These are phyloP conservation scores for Aspergillus alliaceus DNA, from an alignment of 2,329 filamentous ascomycete genomes.

Conservation along the genomic window DNA sequence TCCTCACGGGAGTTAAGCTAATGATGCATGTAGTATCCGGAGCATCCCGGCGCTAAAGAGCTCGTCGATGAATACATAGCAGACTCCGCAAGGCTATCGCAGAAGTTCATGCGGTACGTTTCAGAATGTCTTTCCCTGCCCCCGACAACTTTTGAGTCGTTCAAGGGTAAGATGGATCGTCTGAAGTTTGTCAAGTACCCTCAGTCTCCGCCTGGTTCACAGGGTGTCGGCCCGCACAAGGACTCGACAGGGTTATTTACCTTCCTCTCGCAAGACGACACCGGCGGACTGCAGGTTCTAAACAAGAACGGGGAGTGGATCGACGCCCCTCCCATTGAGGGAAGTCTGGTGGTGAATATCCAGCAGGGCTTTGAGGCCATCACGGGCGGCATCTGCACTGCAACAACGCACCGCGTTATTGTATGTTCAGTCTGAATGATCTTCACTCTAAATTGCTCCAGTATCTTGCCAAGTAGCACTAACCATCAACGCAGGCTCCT, in stretches of 20 bases:
- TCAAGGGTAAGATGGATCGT: constrained; percentile 50
- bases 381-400: constrained; percentile 55
- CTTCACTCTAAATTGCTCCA: too few species aligned
- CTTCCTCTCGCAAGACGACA: constrained; percentile 43
- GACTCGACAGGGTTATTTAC: constrained; percentile 52
- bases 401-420: constrained; percentile 38
- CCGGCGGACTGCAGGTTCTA: constrained; percentile 48
- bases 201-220: constrained; percentile 37
- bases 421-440: constrained; percentile 20
- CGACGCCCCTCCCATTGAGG: constrained; percentile 43
- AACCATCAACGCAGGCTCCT: constrained; percentile 30
- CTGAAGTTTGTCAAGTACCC: constrained; percentile 60
- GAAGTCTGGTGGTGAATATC: constrained; percentile 50
- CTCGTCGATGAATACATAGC: constrained; percentile 52
- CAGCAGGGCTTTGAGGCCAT: constrained; percentile 57
- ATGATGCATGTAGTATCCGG: constrained; percentile 25
- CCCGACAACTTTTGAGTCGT: constrained; percentile 50
- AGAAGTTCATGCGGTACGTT: constrained; percentile 55
- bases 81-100: constrained; percentile 49
- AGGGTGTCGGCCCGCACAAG: constrained; percentile 60
- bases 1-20: neutral
- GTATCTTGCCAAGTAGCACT: neutral
- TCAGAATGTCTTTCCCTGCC: constrained; percentile 56
- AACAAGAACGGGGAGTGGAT: constrained; percentile 49
- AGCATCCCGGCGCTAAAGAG: constrained; percentile 20